Evolutionary conservation across 2,329 filamentous ascomycete genomes (phyloP), one percentile per base, ranked within the genome.

Genomic region (Pseudogymnoascus sp.): DNA sequence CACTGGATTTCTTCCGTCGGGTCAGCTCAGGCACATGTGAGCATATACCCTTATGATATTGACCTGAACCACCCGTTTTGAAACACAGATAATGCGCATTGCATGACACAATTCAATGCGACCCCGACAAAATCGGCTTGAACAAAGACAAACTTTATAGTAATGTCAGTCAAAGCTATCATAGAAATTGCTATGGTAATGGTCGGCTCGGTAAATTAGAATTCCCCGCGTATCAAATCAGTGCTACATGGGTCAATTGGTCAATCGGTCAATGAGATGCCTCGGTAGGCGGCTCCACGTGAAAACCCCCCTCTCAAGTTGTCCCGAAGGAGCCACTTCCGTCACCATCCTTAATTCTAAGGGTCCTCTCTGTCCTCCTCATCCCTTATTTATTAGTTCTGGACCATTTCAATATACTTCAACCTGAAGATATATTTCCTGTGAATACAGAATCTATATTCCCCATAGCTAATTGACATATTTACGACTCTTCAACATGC

Each of bases 231-330:
- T 19, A 31, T 56, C n/a, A 56, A 19, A 31, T 33, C 26, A 56
- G 10, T 7, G n/a, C 7, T 56, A 33, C 46, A 56, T 56, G 26
- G 46, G 46, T 56, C 29, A 56, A 23, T 33, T 26, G 26, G 26
- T 56, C 46, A 56, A 53, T 53, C 46, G 15, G 23, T 53, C 46
- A 53, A 53, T 53, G 26, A 56, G 33, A 56, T 56, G 50, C 50
- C 50, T 56, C 50, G 50, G 50, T 33, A 21, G 50, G 50, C 50
- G 17, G 50, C 29, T 56, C 50, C 50, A 56, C 29, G 29, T 56
- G 50, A 56, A 56, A 4, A 21, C 5, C 10, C 50, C 46, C 50
- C 50, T 56, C 50, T 56, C 11, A 56, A 5, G 11, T 56, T 33
- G n/a, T 33, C 50, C 29, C 50, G 50, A 56, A 56, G n/a, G 29